These are phyloP conservation scores for Colletotrichum sp. DNA, from an alignment of 2,329 filamentous ascomycete species.

Conservation along the genomic window DNA sequence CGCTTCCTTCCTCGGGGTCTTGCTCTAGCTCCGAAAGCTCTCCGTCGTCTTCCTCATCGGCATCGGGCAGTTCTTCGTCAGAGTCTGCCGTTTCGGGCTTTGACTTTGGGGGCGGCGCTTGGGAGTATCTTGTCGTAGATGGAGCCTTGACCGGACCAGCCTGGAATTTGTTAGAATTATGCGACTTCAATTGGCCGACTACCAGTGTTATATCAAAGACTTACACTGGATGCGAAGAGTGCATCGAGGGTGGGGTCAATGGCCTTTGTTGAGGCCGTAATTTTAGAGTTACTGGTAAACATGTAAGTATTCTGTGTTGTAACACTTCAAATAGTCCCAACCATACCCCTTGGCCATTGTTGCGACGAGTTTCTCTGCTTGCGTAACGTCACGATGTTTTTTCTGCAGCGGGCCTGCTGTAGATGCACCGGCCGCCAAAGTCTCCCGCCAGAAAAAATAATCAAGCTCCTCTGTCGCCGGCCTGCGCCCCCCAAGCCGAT, in stretches of 20 bases:
- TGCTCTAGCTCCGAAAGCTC: constrained; percentile 11
- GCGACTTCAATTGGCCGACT: background rate
- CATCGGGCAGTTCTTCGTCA: constrained; percentile 35
- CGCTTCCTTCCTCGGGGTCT: constrained; percentile 8
- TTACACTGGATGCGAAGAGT: constrained; percentile 76
- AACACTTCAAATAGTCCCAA: too few relatives aligned
- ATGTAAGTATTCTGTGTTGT: background rate
- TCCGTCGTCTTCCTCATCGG: constrained; percentile 32
- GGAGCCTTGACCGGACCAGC: constrained; percentile 56
- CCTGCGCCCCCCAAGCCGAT: background rate
- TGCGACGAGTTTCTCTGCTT: background rate
- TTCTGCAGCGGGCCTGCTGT: constrained; percentile 4
- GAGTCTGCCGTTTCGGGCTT: constrained; percentile 31
- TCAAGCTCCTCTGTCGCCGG: constrained; percentile 8
- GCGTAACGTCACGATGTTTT: background rate
- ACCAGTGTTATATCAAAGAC: constrained; percentile 34
- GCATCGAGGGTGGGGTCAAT: constrained; percentile 74
- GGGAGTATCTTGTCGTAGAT: constrained; percentile 49
- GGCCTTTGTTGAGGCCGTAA: constrained; percentile 55
- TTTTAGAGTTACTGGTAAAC: constrained; percentile 5
- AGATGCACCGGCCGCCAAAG: constrained; percentile 7
- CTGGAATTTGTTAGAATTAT: constrained; percentile 37
- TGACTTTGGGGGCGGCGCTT: constrained; percentile 35
- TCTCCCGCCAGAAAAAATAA: background rate
- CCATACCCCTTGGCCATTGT: constrained; percentile 25